phyloP scores from a whole-genome alignment of 768 basidiomycete species.

The Kwoniella bestiolae region DNA sequence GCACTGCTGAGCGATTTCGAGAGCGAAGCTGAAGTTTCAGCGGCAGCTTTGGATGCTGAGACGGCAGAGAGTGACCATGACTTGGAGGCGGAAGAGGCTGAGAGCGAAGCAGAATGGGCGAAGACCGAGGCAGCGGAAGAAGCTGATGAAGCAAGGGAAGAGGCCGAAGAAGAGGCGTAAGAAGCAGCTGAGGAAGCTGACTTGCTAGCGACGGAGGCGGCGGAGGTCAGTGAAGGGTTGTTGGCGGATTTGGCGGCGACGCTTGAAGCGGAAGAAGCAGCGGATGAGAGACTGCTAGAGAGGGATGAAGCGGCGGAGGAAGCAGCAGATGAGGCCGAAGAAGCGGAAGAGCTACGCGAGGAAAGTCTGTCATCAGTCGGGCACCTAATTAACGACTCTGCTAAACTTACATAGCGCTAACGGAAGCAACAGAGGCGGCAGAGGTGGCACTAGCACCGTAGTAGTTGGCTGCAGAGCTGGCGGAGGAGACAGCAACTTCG shows the following conservation, averaged over 20 bases:
- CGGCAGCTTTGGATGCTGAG: constrained; percentile 43
- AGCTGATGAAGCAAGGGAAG: constrained; percentile 51
- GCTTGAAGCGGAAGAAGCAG: constrained; percentile 48
- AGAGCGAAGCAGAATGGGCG: constrained; percentile 49
- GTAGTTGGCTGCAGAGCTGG: constrained; percentile 42
- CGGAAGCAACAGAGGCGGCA: constrained; percentile 52
- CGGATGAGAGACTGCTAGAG: constrained; percentile 48
- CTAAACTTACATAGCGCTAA: constrained; percentile 47
- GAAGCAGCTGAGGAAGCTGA: constrained; percentile 51
- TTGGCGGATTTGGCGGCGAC: constrained; percentile 52
- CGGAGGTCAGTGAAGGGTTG: constrained; percentile 41
- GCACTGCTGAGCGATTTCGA: constrained; percentile 40
- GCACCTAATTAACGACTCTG: background rate
- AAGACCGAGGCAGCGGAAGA: constrained; percentile 48
- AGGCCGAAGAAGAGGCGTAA: constrained; percentile 53
- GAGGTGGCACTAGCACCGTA: constrained; percentile 53
- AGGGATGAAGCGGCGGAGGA: constrained; percentile 49
- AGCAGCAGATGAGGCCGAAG: constrained; percentile 47
- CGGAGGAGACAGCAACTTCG: constrained; percentile 44
- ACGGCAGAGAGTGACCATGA: constrained; percentile 45
- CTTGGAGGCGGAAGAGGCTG: constrained; percentile 45
- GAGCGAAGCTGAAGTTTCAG: constrained; percentile 40
- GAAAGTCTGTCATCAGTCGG: constrained; percentile 7
- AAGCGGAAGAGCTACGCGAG: constrained; percentile 52
- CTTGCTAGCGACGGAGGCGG: constrained; percentile 54